Conservation (phyloP, 176 grass and related monocot genomes). For the Elaeis guineensis region DNA sequence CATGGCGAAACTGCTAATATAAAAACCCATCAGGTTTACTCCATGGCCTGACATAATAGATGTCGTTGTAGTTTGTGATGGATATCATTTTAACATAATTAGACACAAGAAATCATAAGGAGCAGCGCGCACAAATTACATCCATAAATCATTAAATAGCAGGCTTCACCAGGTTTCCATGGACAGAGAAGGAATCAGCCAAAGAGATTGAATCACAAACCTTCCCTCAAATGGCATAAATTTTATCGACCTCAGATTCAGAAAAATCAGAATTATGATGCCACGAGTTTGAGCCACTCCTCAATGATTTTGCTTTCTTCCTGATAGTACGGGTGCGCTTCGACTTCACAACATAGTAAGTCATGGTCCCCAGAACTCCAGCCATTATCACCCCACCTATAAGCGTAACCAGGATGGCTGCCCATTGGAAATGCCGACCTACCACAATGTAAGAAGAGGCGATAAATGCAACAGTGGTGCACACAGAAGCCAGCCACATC, state of each 20-base stretch:
- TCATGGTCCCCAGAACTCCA: slow-evolving; percentile 10
- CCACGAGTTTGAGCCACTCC: slow-evolving; percentile 2
- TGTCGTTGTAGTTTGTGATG: too few species aligned
- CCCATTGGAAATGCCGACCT: slow-evolving; percentile 4
- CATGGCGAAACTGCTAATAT: too few species aligned
- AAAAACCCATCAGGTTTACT: too few species aligned
- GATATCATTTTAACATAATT: too few species aligned
- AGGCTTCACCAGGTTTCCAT: too few species aligned
- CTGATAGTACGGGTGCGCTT: slow-evolving; percentile 7
- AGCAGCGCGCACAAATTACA: too few species aligned
- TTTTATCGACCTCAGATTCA: background rate
- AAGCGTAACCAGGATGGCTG: slow-evolving; percentile 3
- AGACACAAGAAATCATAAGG: too few species aligned
- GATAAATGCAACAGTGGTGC: slow-evolving; percentile 13
- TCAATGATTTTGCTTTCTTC: background rate
- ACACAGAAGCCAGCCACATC: slow-evolving; percentile 18
- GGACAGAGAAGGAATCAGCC: too few species aligned
- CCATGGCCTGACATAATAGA: too few species aligned
- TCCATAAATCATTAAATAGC: too few species aligned
- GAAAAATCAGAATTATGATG: slow-evolving; percentile 2
- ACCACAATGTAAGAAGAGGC: slow-evolving; percentile 7
- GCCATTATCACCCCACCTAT: slow-evolving; percentile 7
- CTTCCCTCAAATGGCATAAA: slow-evolving; percentile 9
- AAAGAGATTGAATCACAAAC: too few species aligned
- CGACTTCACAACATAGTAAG: slow-evolving; percentile 15